Percentiles rank a stretch among this genome's conserved stretches.
Conservation (phyloP, 108 stramenopile species). For the Epithemia pelagica region DNA sequence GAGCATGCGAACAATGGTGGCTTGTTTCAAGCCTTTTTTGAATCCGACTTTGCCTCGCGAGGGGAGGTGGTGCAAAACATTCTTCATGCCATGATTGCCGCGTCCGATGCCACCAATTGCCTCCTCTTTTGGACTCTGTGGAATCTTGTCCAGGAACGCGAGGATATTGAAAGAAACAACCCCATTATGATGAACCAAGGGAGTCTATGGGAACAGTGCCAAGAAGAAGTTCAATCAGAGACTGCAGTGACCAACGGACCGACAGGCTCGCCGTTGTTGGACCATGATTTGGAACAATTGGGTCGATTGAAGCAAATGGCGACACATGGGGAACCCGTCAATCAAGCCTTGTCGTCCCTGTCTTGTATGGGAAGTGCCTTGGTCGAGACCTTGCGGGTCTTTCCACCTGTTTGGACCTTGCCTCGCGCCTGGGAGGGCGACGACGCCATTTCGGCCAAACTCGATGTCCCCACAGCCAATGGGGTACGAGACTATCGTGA, state of each 20-base stretch:
- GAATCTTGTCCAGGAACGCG: constrained; percentile 1
- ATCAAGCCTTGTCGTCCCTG: neutral
- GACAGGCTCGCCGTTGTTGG: neutral
- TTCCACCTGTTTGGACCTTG: constrained; percentile 15
- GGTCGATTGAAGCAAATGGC: constrained; percentile 1
- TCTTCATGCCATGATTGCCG: constrained; percentile 10
- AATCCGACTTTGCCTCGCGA: neutral
- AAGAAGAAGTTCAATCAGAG: neutral
- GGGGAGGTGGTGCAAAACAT: constrained; percentile 5
- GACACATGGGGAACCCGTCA: constrained; percentile 2
- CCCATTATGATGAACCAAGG: neutral
- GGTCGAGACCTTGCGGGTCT: constrained; percentile 7
- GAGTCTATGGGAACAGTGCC: constrained; percentile 5
- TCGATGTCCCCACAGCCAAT: constrained; percentile 8
- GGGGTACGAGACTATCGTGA: constrained; percentile 1
- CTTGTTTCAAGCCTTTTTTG: neutral
- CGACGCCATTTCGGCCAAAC: neutral
- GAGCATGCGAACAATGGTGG: neutral
- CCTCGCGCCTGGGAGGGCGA: constrained; percentile 1
- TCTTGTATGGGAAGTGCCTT: constrained; percentile 7
- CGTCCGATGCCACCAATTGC: constrained; percentile 5
- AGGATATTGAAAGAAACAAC: neutral
- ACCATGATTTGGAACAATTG: neutral
- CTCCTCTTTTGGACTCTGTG: constrained; percentile 13
- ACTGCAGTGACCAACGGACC: neutral